Evolutionary conservation across 2,329 filamentous ascomycete genomes (phyloP).

Genomic region (Neospermospora avenae): DNA sequence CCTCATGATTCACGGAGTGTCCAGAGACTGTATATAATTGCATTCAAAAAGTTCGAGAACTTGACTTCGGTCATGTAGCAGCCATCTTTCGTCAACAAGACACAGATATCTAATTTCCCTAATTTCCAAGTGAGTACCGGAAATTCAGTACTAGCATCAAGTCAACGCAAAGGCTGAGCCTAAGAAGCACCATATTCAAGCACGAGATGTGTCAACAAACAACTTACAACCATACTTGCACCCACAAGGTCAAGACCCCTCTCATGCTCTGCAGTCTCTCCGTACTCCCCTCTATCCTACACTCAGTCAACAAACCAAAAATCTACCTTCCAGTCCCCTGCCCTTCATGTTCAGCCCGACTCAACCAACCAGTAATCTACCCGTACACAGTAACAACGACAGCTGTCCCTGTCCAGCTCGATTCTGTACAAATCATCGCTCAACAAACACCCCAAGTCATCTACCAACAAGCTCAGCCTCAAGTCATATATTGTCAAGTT

Average conservation of each 20-base stretch:
- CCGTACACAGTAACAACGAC: not conserved
- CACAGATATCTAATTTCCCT: too few relatives aligned
- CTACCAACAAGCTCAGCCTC: not conserved
- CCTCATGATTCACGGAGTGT: too few relatives aligned
- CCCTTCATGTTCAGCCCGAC: not conserved
- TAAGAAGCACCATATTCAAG: too few relatives aligned
- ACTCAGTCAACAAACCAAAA: not conserved
- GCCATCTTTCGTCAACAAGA: too few relatives aligned
- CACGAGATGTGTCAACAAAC: conserved; percentile 4
- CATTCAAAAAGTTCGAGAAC: too few relatives aligned
- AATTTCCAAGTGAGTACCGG: too few relatives aligned
- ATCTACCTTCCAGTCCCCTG: not conserved
- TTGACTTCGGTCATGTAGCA: too few relatives aligned
- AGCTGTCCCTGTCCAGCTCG: not conserved
- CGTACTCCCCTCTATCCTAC: not conserved
- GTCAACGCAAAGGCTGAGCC: too few relatives aligned
- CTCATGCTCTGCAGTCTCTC: not conserved
- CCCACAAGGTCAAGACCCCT: conserved; percentile 1
- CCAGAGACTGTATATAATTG: too few relatives aligned
- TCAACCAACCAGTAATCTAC: not conserved
- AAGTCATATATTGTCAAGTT: not conserved
- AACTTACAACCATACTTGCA: conserved; percentile 1
- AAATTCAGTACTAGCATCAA: too few relatives aligned
- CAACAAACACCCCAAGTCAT: not conserved
- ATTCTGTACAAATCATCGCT: not conserved